Conservation (phyloP, 306 rosid species). For the Prunus campanulata region DNA sequence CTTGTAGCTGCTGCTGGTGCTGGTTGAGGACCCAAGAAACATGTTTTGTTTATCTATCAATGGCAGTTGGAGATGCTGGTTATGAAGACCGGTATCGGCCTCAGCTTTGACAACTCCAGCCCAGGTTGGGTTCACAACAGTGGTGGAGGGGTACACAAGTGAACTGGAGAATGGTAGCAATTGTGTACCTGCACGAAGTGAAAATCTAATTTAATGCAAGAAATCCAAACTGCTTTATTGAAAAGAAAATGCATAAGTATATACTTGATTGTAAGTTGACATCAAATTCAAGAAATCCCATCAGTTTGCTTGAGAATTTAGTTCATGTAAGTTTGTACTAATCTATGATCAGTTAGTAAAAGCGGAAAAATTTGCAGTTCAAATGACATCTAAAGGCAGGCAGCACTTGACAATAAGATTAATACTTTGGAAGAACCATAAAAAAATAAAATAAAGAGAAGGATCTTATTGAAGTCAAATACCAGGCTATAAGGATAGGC, state of each 20-base stretch:
- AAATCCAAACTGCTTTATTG: background rate
- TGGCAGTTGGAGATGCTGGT: constrained; percentile 41
- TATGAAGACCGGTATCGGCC: constrained; percentile 45
- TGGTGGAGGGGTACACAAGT: constrained; percentile 52
- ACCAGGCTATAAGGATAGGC: background rate
- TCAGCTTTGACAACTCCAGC: constrained; percentile 40
- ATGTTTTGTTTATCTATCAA: constrained; percentile 47
- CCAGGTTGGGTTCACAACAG: constrained; percentile 56
- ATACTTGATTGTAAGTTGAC: too few species aligned
- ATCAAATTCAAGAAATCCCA: too few species aligned
- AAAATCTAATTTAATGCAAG: background rate
- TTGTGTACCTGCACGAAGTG: constrained; percentile 57
- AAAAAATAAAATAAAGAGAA: background rate
- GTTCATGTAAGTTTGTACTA: background rate
- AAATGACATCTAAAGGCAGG: background rate
- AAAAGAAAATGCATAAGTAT: too few species aligned
- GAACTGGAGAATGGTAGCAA: constrained; percentile 61
- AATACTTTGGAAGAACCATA: background rate
- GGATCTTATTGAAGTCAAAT: background rate
- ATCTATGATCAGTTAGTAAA: background rate
- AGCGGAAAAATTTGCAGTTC: background rate
- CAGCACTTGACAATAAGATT: background rate
- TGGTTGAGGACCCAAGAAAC: constrained; percentile 47
- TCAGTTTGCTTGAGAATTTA: background rate
- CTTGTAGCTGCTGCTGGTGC: constrained; percentile 32